A percentile compares a stretch with the other conserved stretches of the same genome.
These are phyloP conservation scores for Penicillium fimorum DNA, from an alignment of 495 filamentous ascomycete species.

Conservation along the genomic window DNA sequence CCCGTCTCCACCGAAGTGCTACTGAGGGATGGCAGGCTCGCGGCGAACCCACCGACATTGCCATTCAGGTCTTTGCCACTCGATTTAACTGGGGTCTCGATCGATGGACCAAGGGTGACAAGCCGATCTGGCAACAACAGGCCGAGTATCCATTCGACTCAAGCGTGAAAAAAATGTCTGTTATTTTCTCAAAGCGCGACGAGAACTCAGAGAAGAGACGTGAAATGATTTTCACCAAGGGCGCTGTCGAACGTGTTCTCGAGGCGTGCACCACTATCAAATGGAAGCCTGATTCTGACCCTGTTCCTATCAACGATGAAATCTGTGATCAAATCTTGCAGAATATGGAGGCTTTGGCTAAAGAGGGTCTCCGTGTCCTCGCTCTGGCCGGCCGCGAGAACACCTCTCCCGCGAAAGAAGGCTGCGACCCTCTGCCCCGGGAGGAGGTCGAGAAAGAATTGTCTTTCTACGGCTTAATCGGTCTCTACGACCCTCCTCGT, in stretches of 20 bases:
- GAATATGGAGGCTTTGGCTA: conserved; percentile 64
- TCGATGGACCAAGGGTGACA: conserved; percentile 49
- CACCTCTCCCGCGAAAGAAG: conserved; percentile 27
- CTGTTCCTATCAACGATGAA: conserved; percentile 41
- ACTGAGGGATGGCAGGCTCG: conserved; percentile 57
- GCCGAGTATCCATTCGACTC: conserved; percentile 69
- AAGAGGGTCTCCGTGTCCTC: conserved; percentile 64
- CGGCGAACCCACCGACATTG: conserved; percentile 69
- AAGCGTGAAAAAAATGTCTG: conserved; percentile 67
- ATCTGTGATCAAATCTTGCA: conserved; percentile 51
- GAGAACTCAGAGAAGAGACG: conserved; percentile 25
- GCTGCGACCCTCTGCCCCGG: conserved; percentile 47
- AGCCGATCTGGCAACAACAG: conserved; percentile 53
- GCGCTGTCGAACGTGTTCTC: conserved; percentile 75
- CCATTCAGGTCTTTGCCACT: conserved; percentile 65
- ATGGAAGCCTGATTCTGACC: conserved; percentile 36
- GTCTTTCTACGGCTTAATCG: conserved; percentile 64
- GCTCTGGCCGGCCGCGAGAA: conserved; percentile 55
- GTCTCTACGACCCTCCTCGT: conserved; percentile 72
- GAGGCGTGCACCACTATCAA: conserved; percentile 61
- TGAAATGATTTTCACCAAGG: conserved; percentile 67
- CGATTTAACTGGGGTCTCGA: conserved; percentile 61
- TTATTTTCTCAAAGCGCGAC: conserved; percentile 49
- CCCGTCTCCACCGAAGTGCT: conserved; percentile 51
- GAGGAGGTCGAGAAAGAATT: conserved; percentile 58